A percentile compares a stretch with the other conserved stretches of the same genome.
Conservation (phyloP, 257 asterid species). For the Gardenia jasminoides region DNA sequence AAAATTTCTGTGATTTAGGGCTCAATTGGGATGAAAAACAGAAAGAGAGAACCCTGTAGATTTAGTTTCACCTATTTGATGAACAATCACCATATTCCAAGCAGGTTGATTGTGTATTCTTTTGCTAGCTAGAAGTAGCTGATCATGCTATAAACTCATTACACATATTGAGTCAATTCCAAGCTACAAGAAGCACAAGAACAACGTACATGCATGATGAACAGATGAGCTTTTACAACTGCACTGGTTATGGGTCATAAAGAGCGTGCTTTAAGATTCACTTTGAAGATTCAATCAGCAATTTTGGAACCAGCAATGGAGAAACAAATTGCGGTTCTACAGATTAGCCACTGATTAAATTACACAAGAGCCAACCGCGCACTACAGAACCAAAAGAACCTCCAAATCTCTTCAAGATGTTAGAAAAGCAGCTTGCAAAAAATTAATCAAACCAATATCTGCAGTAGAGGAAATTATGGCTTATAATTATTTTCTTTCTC, state of each 20-base stretch:
- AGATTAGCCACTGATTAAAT: neutral
- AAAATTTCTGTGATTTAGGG: neutral
- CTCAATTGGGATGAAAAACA: neutral
- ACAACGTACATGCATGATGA: neutral
- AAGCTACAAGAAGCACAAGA: no score
- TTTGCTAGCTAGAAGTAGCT: neutral
- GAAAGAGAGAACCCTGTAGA: neutral
- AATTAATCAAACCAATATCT: slow-evolving; percentile 5
- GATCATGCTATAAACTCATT: neutral
- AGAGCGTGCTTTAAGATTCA: neutral
- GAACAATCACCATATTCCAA: neutral
- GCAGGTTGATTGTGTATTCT: neutral
- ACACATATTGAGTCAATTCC: neutral
- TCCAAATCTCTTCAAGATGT: slow-evolving; percentile 6
- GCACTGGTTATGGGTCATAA: neutral
- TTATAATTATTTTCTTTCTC: slow-evolving; percentile 59
- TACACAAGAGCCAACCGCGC: slow-evolving; percentile 9
- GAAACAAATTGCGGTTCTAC: slow-evolving; percentile 15
- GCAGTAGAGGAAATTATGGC: neutral
- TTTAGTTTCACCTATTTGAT: neutral
- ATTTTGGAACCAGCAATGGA: slow-evolving; percentile 17
- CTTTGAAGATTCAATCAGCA: neutral
- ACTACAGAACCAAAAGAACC: slow-evolving; percentile 11
- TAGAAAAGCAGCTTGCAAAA: slow-evolving; percentile 7
- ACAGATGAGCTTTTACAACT: neutral